Conservation (phyloP, 139 green algal species). For the Asterochloris sp. region DNA sequence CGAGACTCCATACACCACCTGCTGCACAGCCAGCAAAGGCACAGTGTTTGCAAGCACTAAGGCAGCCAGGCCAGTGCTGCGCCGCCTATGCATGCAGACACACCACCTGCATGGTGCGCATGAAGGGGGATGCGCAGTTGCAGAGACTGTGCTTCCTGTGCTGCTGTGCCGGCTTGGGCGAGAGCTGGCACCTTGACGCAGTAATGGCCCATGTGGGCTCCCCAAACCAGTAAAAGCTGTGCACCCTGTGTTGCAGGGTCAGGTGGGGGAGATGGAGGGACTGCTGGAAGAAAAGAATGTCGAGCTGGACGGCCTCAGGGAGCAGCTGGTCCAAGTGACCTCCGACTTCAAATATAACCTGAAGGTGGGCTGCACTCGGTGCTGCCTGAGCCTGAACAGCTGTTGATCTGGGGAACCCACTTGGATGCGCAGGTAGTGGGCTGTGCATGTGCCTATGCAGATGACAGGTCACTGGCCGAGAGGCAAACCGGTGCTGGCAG, state of each 20-base stretch:
- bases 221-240: too few relatives aligned
- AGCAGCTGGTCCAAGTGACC: slow-evolving; percentile 46
- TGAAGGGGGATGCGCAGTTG: too few relatives aligned
- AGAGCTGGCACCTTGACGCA: not conserved
- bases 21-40: not conserved
- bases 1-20: not conserved
- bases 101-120: not conserved
- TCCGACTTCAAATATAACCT: slow-evolving; percentile 44
- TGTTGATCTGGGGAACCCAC: not conserved
- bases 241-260: not conserved
- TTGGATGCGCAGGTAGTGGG: not conserved
- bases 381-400: not conserved
- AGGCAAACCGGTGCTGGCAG: not conserved
- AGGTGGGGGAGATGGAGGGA: slow-evolving; percentile 6
- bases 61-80: not conserved
- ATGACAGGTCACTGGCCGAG: not conserved
- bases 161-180: too few relatives aligned
- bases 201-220: not conserved
- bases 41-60: not conserved
- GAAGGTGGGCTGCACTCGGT: slow-evolving; percentile 9
- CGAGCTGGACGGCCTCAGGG: slow-evolving; percentile 28
- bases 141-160: not conserved
- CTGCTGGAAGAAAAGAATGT: slow-evolving; percentile 28
- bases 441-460: not conserved
- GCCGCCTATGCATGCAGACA: not conserved